These are phyloP conservation scores for Xylogone sp. DNA, from an alignment of 2,329 filamentous ascomycete genomes.

Conservation along the genomic window DNA sequence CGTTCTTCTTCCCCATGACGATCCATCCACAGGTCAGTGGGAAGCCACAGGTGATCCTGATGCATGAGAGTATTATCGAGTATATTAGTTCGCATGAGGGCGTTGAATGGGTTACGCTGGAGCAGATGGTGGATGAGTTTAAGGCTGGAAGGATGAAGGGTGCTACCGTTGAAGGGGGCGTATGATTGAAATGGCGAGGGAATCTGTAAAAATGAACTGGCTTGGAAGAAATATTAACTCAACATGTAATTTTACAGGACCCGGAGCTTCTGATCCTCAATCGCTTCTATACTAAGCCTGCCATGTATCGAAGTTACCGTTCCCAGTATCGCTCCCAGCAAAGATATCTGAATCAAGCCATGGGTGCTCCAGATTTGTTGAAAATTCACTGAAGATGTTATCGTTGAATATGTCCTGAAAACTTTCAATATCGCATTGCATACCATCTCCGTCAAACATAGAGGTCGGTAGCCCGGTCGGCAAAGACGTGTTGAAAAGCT, in stretches of 20 bases:
- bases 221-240: too few species aligned
- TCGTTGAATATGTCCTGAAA: neutral
- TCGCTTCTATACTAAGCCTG: too few species aligned
- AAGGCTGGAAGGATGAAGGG: constrained; percentile 35
- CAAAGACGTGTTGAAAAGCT: neutral
- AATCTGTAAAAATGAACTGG: too few species aligned
- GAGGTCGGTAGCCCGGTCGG: neutral
- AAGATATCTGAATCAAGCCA: neutral
- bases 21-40: constrained; percentile 45
- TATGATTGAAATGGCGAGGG: neutral
- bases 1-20: constrained; percentile 42
- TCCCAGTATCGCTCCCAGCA: too few species aligned
- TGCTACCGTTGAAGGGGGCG: neutral
- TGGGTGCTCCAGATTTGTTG: neutral
- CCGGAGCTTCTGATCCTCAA: too few species aligned
- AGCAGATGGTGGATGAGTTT: constrained; percentile 67
- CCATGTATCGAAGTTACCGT: too few species aligned
- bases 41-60: constrained; percentile 40
- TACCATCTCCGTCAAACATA: neutral
- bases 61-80: constrained; percentile 44
- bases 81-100: constrained; percentile 41
- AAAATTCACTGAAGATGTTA: neutral
- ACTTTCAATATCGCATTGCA: neutral
- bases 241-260: constrained; percentile 1
- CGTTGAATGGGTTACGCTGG: constrained; percentile 58